Evolutionary conservation across 2,329 filamentous ascomycete genomes (phyloP).

Genomic region (Pseudogymnoascus sp.): DNA sequence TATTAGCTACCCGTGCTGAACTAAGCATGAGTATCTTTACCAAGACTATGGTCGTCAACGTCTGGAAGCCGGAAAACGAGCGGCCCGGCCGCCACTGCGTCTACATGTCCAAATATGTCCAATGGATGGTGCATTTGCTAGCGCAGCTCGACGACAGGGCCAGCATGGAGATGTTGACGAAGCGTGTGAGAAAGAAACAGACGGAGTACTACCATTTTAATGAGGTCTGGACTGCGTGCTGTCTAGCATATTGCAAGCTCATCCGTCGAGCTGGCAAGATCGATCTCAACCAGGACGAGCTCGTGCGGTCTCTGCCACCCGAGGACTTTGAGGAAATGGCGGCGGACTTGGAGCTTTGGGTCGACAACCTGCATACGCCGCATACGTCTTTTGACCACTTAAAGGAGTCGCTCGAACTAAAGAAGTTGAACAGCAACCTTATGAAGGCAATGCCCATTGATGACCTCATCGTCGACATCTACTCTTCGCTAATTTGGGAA

Average conservation of each 20-base stretch:
- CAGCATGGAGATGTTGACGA: slow-evolving; percentile 57
- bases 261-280: slow-evolving; percentile 53
- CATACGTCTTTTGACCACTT: slow-evolving; percentile 54
- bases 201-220: slow-evolving; percentile 40
- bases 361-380: slow-evolving; percentile 41
- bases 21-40: slow-evolving; percentile 66
- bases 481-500: slow-evolving; percentile 67
- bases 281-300: slow-evolving; percentile 56
- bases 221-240: slow-evolving; percentile 26
- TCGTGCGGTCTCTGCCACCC: slow-evolving; percentile 57
- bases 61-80: slow-evolving; percentile 69
- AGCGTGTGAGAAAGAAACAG: slow-evolving; percentile 57
- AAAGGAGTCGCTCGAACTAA: slow-evolving; percentile 61
- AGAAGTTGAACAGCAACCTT: slow-evolving; percentile 75
- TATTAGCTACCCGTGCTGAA: slow-evolving; percentile 52
- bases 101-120: slow-evolving; percentile 64
- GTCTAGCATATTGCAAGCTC: slow-evolving; percentile 34
- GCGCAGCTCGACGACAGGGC: slow-evolving; percentile 55
- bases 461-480: slow-evolving; percentile 88
- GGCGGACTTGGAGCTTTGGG: slow-evolving; percentile 53
- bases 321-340: slow-evolving; percentile 60
- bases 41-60: slow-evolving; percentile 66
- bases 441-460: slow-evolving; percentile 85
- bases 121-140: slow-evolving; percentile 58
- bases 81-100: slow-evolving; percentile 66